phyloP scores from a whole-genome alignment of 306 rosid genomes.

The Alnus glutinosa region DNA sequence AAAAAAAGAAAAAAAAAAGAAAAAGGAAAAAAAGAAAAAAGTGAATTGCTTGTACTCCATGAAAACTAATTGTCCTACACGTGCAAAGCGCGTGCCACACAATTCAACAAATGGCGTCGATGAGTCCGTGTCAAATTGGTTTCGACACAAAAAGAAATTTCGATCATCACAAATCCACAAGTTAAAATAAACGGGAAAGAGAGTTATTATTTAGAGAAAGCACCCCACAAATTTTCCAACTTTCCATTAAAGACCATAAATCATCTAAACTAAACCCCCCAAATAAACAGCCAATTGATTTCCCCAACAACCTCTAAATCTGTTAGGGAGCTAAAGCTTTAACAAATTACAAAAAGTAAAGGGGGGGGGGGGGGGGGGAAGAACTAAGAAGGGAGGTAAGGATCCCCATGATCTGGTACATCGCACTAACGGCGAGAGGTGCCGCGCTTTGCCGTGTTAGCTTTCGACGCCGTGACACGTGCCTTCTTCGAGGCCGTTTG shows the following conservation, averaged over 20 bases:
- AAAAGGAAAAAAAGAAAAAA: too few relatives aligned
- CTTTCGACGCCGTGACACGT: slow-evolving; percentile 42
- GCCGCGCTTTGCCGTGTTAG: slow-evolving; percentile 49
- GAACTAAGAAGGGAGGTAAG: not conserved
- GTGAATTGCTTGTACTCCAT: too few relatives aligned
- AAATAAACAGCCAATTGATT: not conserved
- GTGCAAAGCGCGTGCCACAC: too few relatives aligned
- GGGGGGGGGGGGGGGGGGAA: not conserved
- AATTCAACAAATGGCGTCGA: too few relatives aligned
- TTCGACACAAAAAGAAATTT: too few relatives aligned
- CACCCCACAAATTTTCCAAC: not conserved
- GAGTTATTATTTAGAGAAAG: not conserved
- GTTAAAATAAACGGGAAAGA: not conserved
- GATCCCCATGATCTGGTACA: not conserved
- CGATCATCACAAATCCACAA: not conserved
- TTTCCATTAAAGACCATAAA: not conserved
- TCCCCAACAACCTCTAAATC: not conserved
- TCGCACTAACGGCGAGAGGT: slow-evolving; percentile 44
- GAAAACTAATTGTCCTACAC: too few relatives aligned
- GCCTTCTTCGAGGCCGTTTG: slow-evolving; percentile 56
- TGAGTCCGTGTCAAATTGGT: too few relatives aligned
- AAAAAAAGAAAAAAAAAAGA: too few relatives aligned
- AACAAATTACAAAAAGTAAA: not conserved
- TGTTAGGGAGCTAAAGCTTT: not conserved
- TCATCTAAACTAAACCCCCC: not conserved